phyloP scores from a whole-genome alignment of 2,329 filamentous ascomycete genomes.

The Calycina herbarum region DNA sequence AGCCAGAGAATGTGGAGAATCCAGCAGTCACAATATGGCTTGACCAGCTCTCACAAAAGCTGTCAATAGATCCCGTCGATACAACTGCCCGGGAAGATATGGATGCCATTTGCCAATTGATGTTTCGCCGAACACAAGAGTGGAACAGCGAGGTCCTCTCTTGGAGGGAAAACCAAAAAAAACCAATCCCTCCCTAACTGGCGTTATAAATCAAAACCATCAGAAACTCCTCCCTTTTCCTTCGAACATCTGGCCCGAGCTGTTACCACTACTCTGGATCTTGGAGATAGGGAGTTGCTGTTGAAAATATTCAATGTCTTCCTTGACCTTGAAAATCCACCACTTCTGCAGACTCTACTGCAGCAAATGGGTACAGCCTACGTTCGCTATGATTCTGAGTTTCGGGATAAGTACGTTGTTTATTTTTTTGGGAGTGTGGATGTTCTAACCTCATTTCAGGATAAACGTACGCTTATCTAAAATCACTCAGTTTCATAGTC shows the following conservation, averaged over 20 bases:
- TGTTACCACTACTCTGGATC: slow-evolving; percentile 7
- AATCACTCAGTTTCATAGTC: slow-evolving; percentile 9
- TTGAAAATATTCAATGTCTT: neutral
- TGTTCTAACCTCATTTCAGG: neutral
- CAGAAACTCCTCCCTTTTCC: slow-evolving; percentile 10
- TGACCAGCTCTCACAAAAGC: slow-evolving; percentile 7
- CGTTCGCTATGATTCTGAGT: slow-evolving; percentile 10
- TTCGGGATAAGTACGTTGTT: neutral
- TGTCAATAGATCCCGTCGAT: slow-evolving; percentile 1
- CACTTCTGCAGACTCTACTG: slow-evolving; percentile 6
- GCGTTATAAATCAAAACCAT: neutral
- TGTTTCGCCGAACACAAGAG: neutral
- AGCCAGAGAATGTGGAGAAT: neutral
- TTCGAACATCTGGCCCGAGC: slow-evolving; percentile 8
- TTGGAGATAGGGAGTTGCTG: slow-evolving; percentile 14
- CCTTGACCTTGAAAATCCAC: slow-evolving; percentile 9
- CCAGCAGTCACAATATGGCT: slow-evolving; percentile 14
- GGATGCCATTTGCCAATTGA: slow-evolving; percentile 13
- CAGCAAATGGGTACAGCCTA: slow-evolving; percentile 10
- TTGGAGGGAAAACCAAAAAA: slow-evolving; percentile 2
- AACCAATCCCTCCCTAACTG: neutral
- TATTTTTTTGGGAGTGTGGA: neutral
- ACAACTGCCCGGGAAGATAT: slow-evolving; percentile 6
- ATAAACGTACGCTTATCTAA: neutral
- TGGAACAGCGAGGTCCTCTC: neutral